phyloP scores from a whole-genome alignment of 768 basidiomycete genomes.

The Cystofilobasidium ferigula region DNA sequence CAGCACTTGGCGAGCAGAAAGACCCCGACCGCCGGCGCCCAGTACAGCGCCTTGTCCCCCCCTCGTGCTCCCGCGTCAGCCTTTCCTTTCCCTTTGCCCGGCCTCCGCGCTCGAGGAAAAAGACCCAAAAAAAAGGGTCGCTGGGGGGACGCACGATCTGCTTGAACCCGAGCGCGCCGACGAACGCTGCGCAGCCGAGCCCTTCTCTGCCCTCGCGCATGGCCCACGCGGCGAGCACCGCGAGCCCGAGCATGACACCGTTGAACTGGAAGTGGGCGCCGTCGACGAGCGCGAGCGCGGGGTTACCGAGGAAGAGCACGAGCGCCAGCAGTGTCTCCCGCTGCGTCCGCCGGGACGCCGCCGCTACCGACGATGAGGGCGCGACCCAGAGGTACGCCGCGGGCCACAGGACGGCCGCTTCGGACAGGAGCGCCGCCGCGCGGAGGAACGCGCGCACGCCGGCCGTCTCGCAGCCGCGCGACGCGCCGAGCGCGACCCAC shows the following conservation, averaged over 20 bases:
- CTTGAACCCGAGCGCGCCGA: constrained; percentile 79
- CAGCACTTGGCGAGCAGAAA: constrained; percentile 84
- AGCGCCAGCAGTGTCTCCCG: no score
- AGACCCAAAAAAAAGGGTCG: not conserved
- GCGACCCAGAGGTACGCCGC: constrained; percentile 54
- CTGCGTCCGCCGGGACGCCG: no score
- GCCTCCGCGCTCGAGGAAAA: no score
- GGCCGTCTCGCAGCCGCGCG: constrained; percentile 60
- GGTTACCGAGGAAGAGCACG: constrained; percentile 60
- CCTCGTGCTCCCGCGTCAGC: not conserved
- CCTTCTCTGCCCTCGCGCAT: constrained; percentile 50
- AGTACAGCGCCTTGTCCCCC: constrained; percentile 79
- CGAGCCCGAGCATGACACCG: constrained; percentile 75
- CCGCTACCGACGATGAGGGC: no score
- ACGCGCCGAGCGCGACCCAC: constrained; percentile 62
- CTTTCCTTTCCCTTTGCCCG: no score
- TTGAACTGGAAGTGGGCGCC: constrained; percentile 96
- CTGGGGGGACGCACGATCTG: constrained; percentile 48
- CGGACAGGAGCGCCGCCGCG: constrained; percentile 56
- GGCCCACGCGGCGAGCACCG: constrained; percentile 37
- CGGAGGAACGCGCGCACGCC: constrained; percentile 71
- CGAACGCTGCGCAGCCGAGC: constrained; percentile 65
- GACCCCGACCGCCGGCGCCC: constrained; percentile 79
- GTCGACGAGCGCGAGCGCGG: constrained; percentile 71
- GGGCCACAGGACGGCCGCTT: constrained; percentile 62